Percentiles rank a stretch among this genome's conserved stretches.
phyloP scores from a whole-genome alignment of 2,329 filamentous ascomycete species.

The Curvularia verruculosa region DNA sequence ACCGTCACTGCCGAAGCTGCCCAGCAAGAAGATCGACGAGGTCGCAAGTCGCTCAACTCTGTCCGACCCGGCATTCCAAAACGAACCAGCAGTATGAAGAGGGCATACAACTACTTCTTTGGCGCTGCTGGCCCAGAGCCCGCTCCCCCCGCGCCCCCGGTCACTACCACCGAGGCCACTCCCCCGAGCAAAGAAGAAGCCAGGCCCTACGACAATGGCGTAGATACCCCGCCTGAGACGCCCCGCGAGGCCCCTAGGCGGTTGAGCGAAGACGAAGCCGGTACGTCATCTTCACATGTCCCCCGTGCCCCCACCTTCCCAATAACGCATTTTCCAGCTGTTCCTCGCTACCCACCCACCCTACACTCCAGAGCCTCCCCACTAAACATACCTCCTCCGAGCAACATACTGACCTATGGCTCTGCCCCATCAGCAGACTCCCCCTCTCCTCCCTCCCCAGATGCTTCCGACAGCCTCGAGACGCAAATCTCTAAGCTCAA shows the following conservation, averaged over 20 bases:
- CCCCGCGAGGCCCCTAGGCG: slow-evolving; percentile 29
- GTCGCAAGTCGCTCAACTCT: slow-evolving; percentile 41
- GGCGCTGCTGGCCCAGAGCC: slow-evolving; percentile 32
- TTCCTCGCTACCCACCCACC: slow-evolving; percentile 27
- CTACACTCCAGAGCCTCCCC: slow-evolving; percentile 22
- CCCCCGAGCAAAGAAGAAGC: slow-evolving; percentile 29
- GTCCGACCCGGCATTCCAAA: slow-evolving; percentile 45
- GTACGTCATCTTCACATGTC: slow-evolving; percentile 21
- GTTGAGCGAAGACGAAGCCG: slow-evolving; percentile 22
- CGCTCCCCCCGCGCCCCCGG: slow-evolving; percentile 35
- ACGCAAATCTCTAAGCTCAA: slow-evolving; percentile 43
- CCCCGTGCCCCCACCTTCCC: slow-evolving; percentile 25
- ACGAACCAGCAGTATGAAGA: slow-evolving; percentile 48
- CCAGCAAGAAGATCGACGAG: slow-evolving; percentile 40
- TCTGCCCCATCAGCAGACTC: slow-evolving; percentile 30
- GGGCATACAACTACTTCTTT: slow-evolving; percentile 51
- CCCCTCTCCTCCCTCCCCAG: slow-evolving; percentile 40
- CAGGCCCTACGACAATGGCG: slow-evolving; percentile 30
- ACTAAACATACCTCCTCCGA: slow-evolving; percentile 24
- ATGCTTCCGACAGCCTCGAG: slow-evolving; percentile 36
- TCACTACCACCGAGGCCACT: slow-evolving; percentile 32
- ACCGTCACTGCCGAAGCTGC: slow-evolving; percentile 35
- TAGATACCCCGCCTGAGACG: slow-evolving; percentile 46
- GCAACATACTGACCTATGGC: slow-evolving; percentile 29
- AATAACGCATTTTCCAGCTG: slow-evolving; percentile 32